These are phyloP conservation scores for Fusarium albidum DNA, from an alignment of 2,329 filamentous ascomycete genomes.

Conservation along the genomic window DNA sequence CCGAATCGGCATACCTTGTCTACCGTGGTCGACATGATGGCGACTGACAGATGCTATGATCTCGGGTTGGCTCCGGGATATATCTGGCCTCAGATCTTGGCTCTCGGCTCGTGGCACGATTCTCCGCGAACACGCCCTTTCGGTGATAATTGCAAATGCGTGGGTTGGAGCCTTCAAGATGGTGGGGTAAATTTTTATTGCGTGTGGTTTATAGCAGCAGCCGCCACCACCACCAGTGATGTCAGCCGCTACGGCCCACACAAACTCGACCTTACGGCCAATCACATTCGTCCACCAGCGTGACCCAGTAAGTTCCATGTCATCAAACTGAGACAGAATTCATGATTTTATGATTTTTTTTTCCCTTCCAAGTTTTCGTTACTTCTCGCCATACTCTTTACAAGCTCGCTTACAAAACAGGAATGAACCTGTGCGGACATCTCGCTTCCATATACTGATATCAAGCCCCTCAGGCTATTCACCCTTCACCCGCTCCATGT, in stretches of 20 bases:
- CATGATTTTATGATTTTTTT: conserved; percentile 8
- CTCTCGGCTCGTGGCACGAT: conserved; percentile 24
- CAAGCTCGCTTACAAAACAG: conserved; percentile 12
- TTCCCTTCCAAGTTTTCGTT: conserved; percentile 10
- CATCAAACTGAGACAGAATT: conserved; percentile 1
- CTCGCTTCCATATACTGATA: conserved; percentile 14
- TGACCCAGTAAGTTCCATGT: background rate
- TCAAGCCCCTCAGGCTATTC: conserved; percentile 13
- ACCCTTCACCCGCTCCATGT: too few relatives aligned
- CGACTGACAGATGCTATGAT: conserved; percentile 28
- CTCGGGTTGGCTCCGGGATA: conserved; percentile 14
- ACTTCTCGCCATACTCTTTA: conserved; percentile 24
- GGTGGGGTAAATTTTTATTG: conserved; percentile 53
- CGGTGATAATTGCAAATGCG: conserved; percentile 37
- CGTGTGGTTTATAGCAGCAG: conserved; percentile 4
- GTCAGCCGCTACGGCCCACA: conserved; percentile 38
- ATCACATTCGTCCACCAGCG: conserved; percentile 15
- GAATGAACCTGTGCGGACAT: conserved; percentile 3
- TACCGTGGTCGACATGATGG: conserved; percentile 93
- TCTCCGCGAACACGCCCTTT: conserved; percentile 28
- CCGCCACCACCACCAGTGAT: conserved; percentile 40
- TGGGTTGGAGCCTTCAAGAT: conserved; percentile 38
- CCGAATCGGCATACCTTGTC: conserved; percentile 75
- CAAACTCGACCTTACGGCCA: conserved; percentile 1
- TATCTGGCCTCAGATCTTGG: conserved; percentile 29